Conservation (phyloP, 2,329 filamentous ascomycete species). For the Falciphora oryzae region DNA sequence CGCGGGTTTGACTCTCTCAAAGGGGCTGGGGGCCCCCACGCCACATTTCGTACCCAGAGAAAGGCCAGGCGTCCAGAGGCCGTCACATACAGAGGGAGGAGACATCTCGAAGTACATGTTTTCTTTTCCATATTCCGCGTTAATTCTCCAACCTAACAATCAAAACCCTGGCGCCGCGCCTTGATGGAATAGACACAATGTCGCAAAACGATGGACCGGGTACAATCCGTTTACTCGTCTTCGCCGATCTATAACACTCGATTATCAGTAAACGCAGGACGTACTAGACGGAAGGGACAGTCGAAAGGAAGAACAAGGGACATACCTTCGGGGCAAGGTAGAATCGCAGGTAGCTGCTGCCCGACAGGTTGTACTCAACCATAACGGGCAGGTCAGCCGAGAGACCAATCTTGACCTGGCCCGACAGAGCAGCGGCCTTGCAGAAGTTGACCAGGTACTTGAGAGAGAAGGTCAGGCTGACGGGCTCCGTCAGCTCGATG, state of each 20-base stretch:
- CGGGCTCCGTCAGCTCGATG: constrained; percentile 87
- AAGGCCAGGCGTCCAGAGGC: no score
- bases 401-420: constrained; percentile 81
- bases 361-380: constrained; percentile 80
- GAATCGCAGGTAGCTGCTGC: constrained; percentile 88
- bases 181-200: neutral
- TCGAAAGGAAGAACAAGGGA: neutral
- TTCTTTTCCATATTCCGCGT: neutral
- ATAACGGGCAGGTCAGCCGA: constrained; percentile 94
- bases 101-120: neutral
- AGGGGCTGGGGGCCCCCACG: no score
- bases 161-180: constrained; percentile 2
- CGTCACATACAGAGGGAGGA: neutral
- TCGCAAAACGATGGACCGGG: neutral
- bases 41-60: no score
- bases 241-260: constrained; percentile 27
- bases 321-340: constrained; percentile 94
- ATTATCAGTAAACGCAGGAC: constrained; percentile 14
- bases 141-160: neutral
- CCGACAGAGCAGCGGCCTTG: constrained; percentile 85
- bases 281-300: neutral
- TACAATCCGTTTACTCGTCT: constrained; percentile 26
- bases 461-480: constrained; percentile 92
- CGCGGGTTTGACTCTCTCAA: no score
- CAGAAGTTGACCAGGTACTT: constrained; percentile 99